Base-by-base conservation (phyloP, 202 grass and related monocot species). In the Digitaria exilis region DNA sequence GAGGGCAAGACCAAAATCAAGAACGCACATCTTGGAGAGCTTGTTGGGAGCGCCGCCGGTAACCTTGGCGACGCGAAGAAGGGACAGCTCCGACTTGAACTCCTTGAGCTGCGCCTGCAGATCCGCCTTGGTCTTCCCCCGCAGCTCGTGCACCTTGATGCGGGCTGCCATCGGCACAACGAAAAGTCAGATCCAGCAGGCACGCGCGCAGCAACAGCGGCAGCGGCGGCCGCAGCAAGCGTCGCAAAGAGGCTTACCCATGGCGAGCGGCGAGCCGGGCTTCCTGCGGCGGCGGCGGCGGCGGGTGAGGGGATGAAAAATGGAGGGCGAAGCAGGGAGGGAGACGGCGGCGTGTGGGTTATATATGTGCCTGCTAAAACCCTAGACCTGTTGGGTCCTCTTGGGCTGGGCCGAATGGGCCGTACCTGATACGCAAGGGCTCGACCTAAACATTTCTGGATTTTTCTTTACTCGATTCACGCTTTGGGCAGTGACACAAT, bases 31-130 rank as follows among this genome's bases (percentile, higher is more conserved):
- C 87, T 97, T 92, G 39, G 91, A 94, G 28, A 97, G 94, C 85
- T 97, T 97, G 91, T 97, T 94, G 28, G 91, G 94, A 5, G 89
- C 94, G 2, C 94, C 94, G 9, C 88, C 91, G 73, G 94, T 97
- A 80, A 94, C 94, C 84, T 94, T 94, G 64, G 94, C 94, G 58
- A 90, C 89, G 49, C 94, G 89, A 52, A 89, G 94, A 57, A 97
- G 94, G 71, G 94, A 94, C 4, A 94, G 94, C 87, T 97, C 94
- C n/a, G 87, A 70, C 85, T 97, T 97, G 43, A 97, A 73, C 29
- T 97, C 89, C 85, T 94, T 97, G 70, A 97, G 89, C 87, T 92
- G 85, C 37, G 43, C 67, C 17, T 88, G 73, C 31, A 92, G 87
- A 0, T 97, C 94, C 69, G 81, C 30, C 79, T 92, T 97, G 66